Evolutionary conservation across 495 filamentous ascomycete genomes (phyloP).

Genomic region (Evansstolkia leycettana): DNA sequence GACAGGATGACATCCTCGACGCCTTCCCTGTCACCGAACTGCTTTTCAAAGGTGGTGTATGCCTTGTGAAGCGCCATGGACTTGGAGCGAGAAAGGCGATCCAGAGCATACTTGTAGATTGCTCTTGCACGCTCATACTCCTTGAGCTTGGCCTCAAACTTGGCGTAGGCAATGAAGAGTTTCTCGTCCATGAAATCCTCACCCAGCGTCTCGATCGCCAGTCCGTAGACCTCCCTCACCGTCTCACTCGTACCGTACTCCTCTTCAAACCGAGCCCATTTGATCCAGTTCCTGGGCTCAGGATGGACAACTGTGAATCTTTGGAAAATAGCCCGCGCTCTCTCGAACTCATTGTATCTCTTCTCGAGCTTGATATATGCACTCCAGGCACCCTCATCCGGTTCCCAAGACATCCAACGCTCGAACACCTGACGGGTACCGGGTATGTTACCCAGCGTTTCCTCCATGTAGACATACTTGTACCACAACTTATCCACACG

Average conservation of each 20-base stretch:
- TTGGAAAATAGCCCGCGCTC: slow-evolving; percentile 76
- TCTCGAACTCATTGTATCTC: slow-evolving; percentile 77
- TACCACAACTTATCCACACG: slow-evolving; percentile 95
- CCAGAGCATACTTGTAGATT: slow-evolving; percentile 93
- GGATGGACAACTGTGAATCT: slow-evolving; percentile 90
- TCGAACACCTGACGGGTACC: slow-evolving; percentile 94
- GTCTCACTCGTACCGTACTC: slow-evolving; percentile 83
- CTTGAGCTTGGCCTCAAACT: slow-evolving; percentile 86
- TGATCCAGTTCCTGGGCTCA: slow-evolving; percentile 95
- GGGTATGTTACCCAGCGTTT: slow-evolving; percentile 86
- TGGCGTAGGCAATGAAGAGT: slow-evolving; percentile 84
- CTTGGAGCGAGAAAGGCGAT: slow-evolving; percentile 79
- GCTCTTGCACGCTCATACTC: slow-evolving; percentile 91
- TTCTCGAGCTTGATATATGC: slow-evolving; percentile 97
- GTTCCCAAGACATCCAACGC: slow-evolving; percentile 97
- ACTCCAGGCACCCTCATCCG: slow-evolving; percentile 88
- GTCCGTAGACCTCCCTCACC: slow-evolving; percentile 85
- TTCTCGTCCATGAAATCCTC: slow-evolving; percentile 96
- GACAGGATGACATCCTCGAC: slow-evolving; percentile 91
- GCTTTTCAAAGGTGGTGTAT: slow-evolving; percentile 97
- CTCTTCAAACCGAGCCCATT: slow-evolving; percentile 96
- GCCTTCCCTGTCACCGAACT: slow-evolving; percentile 86
- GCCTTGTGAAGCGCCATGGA: slow-evolving; percentile 76
- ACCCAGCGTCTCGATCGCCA: slow-evolving; percentile 78
- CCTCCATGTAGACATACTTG: slow-evolving; percentile 98